A percentile compares a stretch with the other conserved stretches of the same genome.
These are phyloP conservation scores for Yamagishiella unicocca DNA, from an alignment of 139 green algal species.

Conservation along the genomic window DNA sequence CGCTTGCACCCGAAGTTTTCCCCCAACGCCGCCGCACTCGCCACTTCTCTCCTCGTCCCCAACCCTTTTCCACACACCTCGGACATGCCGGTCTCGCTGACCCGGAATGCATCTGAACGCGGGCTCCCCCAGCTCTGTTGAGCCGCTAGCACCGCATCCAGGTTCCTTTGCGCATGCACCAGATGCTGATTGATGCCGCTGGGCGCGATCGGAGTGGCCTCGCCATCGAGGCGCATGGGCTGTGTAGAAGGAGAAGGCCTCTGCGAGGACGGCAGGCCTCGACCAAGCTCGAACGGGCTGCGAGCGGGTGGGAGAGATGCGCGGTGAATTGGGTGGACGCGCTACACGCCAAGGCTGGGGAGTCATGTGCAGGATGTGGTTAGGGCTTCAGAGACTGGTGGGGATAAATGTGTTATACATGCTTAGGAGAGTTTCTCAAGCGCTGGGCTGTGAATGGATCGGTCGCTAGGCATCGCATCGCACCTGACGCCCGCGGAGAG, in stretches of 20 bases:
- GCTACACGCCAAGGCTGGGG: too few relatives aligned
- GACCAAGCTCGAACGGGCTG: constrained; percentile 8
- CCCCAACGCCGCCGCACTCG: too few relatives aligned
- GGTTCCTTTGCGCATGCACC: not conserved
- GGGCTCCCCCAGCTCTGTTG: constrained; percentile 42
- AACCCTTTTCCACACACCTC: constrained; percentile 32
- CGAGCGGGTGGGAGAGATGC: too few relatives aligned
- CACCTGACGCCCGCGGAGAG: constrained; percentile 10
- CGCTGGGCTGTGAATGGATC: too few relatives aligned
- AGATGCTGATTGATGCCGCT: not conserved
- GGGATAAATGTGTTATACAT: too few relatives aligned
- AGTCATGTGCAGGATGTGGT: too few relatives aligned
- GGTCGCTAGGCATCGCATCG: too few relatives aligned
- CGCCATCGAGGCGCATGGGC: not conserved
- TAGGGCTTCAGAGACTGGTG: too few relatives aligned
- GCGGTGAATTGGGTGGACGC: too few relatives aligned
- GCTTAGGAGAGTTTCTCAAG: too few relatives aligned
- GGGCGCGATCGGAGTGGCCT: not conserved
- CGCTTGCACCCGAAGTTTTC: too few relatives aligned
- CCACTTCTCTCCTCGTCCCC: too few relatives aligned
- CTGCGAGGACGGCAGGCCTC: constrained; percentile 1
- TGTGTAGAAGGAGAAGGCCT: not conserved
- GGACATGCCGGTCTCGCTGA: not conserved
- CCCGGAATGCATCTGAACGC: not conserved
- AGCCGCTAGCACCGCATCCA: not conserved